Evolutionary conservation across 148 eudicot genomes (phyloP).

Genomic region (Rhododendron mucronatum): DNA sequence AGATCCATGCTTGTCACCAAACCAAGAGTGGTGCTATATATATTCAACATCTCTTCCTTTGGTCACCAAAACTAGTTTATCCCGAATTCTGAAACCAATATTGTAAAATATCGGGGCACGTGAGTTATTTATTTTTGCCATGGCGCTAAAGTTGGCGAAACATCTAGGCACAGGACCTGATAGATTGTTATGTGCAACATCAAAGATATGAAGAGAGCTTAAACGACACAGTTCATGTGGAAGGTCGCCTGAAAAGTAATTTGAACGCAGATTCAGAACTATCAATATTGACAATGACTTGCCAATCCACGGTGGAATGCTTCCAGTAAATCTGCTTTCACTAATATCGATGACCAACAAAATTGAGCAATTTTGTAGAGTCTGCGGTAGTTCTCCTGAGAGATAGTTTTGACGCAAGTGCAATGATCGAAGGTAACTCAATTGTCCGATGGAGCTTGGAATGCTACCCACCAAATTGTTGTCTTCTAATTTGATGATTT

Average conservation of each 20-base stretch:
- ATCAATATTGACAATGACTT: not conserved
- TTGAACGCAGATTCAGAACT: not conserved
- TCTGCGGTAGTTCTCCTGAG: conserved; percentile 13
- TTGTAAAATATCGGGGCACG: not conserved
- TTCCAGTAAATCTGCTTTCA: conserved; percentile 9
- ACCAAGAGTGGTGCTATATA: not conserved
- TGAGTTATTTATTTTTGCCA: conserved; percentile 4
- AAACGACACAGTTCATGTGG: not conserved
- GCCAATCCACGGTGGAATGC: not conserved
- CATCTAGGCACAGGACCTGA: not conserved
- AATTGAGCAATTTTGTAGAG: not conserved
- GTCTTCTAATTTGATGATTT: not conserved
- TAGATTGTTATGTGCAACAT: too few relatives aligned
- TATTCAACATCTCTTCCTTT: not conserved
- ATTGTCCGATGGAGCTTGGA: not conserved
- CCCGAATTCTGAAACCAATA: not conserved
- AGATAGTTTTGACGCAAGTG: not conserved
- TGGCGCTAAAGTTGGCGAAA: conserved; percentile 4
- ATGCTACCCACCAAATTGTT: not conserved
- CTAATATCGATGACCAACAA: not conserved
- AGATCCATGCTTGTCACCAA: too few relatives aligned
- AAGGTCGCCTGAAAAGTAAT: not conserved
- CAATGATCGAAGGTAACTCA: not conserved
- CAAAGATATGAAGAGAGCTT: not conserved
- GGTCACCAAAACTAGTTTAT: not conserved